phyloP scores from a whole-genome alignment of 1,284 basidiomycete genomes.

The Vanrija sp. region DNA sequence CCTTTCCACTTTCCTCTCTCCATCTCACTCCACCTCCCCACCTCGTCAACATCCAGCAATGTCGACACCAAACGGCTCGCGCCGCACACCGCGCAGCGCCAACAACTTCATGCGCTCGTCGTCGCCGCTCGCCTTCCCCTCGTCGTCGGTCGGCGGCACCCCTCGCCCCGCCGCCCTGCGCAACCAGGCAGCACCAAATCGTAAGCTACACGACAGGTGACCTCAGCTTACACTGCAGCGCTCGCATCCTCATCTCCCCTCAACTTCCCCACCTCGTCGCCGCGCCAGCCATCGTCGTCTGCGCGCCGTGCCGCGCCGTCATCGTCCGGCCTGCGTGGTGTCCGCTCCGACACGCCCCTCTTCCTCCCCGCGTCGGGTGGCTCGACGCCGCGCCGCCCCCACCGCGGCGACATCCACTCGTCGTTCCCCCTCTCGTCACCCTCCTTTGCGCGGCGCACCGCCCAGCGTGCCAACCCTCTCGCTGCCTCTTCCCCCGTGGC shows the following conservation, averaged over 20 bases:
- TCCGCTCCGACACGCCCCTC: constrained; percentile 37
- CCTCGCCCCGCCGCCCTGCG: constrained; percentile 22
- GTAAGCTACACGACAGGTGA: constrained; percentile 1
- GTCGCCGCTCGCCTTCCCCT: constrained; percentile 41
- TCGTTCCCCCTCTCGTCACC: constrained; percentile 64
- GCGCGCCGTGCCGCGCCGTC: constrained; percentile 27
- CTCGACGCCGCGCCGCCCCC: constrained; percentile 62
- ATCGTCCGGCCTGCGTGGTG: constrained; percentile 13
- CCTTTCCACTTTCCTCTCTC: not conserved
- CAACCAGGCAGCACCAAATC: constrained; percentile 10
- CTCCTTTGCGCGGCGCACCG: constrained; percentile 35
- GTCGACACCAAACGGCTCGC: constrained; percentile 23
- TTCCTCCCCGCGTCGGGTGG: constrained; percentile 51
- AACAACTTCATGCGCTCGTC: constrained; percentile 22
- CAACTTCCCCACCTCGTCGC: constrained; percentile 69
- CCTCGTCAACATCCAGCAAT: constrained; percentile 13
- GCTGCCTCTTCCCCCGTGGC: constrained; percentile 2
- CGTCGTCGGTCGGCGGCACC: constrained; percentile 36
- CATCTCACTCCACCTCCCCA: not conserved
- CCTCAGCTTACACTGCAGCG: not conserved
- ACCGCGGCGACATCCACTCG: constrained; percentile 79
- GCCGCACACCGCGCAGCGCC: constrained; percentile 4
- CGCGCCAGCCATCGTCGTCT: constrained; percentile 54
- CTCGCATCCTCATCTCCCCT: constrained; percentile 57
- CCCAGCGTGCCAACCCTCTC: constrained; percentile 1